Evolutionary conservation across 495 filamentous ascomycete species (phyloP), one percentile per base, ranked within the genome.

Genomic region (Cudoniella acicularis): DNA sequence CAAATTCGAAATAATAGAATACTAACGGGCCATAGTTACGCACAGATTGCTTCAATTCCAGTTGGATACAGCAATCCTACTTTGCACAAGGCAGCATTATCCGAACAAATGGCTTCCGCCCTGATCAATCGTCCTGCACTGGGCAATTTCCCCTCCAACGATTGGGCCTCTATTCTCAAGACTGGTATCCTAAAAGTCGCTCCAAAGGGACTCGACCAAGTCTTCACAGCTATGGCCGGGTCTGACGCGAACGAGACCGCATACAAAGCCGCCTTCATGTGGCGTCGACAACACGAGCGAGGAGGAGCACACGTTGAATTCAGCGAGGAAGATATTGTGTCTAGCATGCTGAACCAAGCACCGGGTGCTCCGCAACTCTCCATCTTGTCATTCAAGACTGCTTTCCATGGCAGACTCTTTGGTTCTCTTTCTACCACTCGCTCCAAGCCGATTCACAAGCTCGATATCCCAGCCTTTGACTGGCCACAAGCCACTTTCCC

Each of bases 191-290:
- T 98, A 61, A 86, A 82, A 67, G 93, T 90, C 52, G 92, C 95
- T 4, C 94, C 94, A 48, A 91, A 88, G 71, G 94, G 95, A 17
- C 78, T 96, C 65, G 76, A 95, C 80, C 91, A 98, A 73, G 94
- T 98, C 66, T 98, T 98, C 81, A 98, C 94, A 22, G 93, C 88
- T 64, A 90, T 92, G 84, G 85, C 93, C 52, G 94, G 94, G 63
- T 96, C 91, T 9, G 94, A 98, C 69, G 95, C 94, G 72, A 98
- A 97, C 78, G 95, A 99, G 75, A 91, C 91, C n/a, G 95, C 95
- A 51, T 99, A 92, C 82, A 98, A 98, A 74, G 94, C 94, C 40
- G 94, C 94, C 55, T 98, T 98, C 80, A 98, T 98, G 87, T 98
- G 89, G 84, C 87, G 88, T 61, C 87, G 92, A 21, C 91, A 92